These are phyloP conservation scores for Kwoniella dejecticola DNA, from an alignment of 768 basidiomycete species.

Conservation along the genomic window DNA sequence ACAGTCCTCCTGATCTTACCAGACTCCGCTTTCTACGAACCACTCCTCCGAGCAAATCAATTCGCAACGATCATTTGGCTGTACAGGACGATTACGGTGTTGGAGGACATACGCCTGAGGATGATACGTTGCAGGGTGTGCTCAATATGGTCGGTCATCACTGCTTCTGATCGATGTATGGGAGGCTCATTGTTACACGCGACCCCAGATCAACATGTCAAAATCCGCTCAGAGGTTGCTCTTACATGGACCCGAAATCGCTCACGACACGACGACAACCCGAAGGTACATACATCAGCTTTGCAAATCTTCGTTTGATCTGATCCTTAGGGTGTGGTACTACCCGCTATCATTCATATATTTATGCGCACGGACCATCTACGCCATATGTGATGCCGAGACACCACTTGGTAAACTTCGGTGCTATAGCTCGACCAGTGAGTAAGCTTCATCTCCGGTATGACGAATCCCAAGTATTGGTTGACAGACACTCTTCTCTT, in stretches of 20 bases:
- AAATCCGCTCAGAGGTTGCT: neutral
- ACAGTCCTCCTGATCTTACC: conserved; percentile 61
- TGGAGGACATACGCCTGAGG: no score
- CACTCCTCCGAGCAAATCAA: conserved; percentile 51
- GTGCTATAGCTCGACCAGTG: conserved; percentile 10
- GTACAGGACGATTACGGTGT: conserved; percentile 26
- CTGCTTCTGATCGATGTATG: no score
- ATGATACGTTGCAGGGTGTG: no score
- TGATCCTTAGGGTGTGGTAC: no score
- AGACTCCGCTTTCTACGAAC: conserved; percentile 70
- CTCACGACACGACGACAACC: no score
- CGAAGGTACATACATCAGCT: no score
- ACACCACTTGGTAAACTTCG: neutral
- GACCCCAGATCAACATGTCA: neutral
- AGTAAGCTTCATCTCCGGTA: neutral
- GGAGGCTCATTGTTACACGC: no score
- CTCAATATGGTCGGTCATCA: neutral
- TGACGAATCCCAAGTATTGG: no score
- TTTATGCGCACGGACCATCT: conserved; percentile 9
- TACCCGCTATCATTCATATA: no score
- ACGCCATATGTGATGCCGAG: neutral
- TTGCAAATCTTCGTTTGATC: no score
- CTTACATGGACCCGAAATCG: no score
- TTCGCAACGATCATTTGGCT: conserved; percentile 1
- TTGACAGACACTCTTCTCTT: neutral